phyloP scores from a whole-genome alignment of 1,139 yeast genomes.

The Yamadazyma sp. region DNA sequence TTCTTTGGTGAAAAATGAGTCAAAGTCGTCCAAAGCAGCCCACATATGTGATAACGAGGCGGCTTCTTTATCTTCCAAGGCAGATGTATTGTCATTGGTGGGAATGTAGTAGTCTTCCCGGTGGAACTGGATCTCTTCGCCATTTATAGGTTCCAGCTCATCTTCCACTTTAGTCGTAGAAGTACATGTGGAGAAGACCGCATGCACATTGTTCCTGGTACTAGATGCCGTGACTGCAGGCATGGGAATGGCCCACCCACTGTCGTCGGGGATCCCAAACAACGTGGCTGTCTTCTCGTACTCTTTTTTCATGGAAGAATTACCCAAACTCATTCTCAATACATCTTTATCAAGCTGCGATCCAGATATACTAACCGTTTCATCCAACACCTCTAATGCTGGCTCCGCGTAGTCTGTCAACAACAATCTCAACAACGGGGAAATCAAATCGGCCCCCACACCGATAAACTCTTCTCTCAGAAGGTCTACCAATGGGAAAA shows the following conservation, averaged over 20 bases:
- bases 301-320: conserved; percentile 71
- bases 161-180: conserved; percentile 26
- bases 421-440: conserved; percentile 80
- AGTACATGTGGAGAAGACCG: conserved; percentile 85
- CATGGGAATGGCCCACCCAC: conserved; percentile 98
- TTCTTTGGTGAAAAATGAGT: conserved; percentile 85
- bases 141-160: conserved; percentile 23
- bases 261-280: conserved; percentile 95
- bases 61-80: conserved; percentile 63
- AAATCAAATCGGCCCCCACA: conserved; percentile 91
- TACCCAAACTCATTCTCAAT: conserved; percentile 87
- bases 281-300: conserved; percentile 84
- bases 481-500: conserved; percentile 78
- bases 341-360: conserved; percentile 90
- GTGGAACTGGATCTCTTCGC: conserved; percentile 57
- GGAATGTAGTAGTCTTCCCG: conserved; percentile 63
- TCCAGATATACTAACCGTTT: conserved; percentile 81
- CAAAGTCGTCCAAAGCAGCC: conserved; percentile 94
- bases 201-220: conserved; percentile 90
- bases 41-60: conserved; percentile 90
- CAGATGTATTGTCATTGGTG: conserved; percentile 35
- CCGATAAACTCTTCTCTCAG: conserved; percentile 79
- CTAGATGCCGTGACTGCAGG: conserved; percentile 86
- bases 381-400: conserved; percentile 88
- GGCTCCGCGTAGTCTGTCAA: conserved; percentile 85